phyloP scores from a whole-genome alignment of 2,329 filamentous ascomycete genomes.

The Paramyrothecium sp. region DNA sequence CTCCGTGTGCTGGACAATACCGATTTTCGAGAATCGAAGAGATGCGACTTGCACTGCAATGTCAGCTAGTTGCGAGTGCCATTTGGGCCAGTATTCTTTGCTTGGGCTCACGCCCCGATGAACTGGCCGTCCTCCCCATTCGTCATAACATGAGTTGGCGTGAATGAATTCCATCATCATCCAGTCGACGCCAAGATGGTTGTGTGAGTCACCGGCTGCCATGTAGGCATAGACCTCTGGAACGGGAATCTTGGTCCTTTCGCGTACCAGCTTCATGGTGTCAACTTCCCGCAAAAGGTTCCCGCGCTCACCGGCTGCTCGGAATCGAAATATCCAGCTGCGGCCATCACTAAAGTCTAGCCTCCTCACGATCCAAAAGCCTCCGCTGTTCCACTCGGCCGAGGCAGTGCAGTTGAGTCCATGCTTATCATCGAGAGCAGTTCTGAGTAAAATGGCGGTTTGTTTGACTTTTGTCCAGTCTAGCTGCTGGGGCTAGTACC shows the following conservation, averaged over 20 bases:
- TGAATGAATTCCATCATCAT: background rate
- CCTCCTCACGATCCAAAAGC: background rate
- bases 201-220: background rate
- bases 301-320: no score
- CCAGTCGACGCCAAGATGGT: background rate
- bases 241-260: background rate
- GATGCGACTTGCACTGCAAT: no score
- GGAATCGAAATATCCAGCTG: background rate
- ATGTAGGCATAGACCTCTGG: background rate
- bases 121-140: background rate
- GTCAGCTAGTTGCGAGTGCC: background rate
- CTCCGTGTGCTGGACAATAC: background rate
- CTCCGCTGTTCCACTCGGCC: background rate
- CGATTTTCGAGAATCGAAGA: background rate
- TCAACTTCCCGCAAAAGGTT: background rate
- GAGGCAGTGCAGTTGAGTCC: background rate
- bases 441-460: no score
- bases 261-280: background rate
- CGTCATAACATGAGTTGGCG: background rate
- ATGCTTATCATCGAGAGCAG: background rate
- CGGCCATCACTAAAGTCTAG: background rate
- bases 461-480: no score
- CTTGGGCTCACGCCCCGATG: background rate
- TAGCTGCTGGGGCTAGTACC: no score
- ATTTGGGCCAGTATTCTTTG: background rate